A percentile compares a stretch with the other conserved stretches of the same genome.
phyloP scores from a whole-genome alignment of 2,329 filamentous ascomycete species.

The Botrytis medusae region DNA sequence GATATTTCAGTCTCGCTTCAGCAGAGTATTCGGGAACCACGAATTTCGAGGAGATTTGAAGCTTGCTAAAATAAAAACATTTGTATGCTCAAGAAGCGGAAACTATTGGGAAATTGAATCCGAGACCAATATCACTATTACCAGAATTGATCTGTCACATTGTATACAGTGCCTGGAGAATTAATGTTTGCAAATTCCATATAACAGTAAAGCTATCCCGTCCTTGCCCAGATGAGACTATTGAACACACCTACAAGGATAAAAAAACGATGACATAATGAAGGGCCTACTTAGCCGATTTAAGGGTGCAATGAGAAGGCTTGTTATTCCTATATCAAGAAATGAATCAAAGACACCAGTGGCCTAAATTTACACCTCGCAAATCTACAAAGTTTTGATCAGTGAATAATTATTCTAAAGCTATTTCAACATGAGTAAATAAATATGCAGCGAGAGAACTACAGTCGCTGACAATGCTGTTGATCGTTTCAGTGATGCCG shows the following conservation, averaged over 20 bases:
- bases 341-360: neutral
- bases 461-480: neutral
- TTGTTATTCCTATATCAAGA: neutral
- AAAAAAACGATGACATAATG: neutral
- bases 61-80: neutral
- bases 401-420: neutral
- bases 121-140: neutral
- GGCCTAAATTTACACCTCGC: neutral
- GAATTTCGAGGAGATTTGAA: neutral
- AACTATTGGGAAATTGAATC: accelerated
- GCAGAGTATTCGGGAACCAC: neutral
- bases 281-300: neutral
- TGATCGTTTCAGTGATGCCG: neutral
- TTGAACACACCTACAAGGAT: neutral
- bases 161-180: neutral
- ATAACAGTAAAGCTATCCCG: neutral
- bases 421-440: neutral
- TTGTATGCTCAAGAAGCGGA: neutral
- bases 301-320: neutral
- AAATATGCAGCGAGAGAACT: neutral
- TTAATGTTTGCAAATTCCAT: neutral
- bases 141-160: neutral
- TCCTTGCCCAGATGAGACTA: neutral
- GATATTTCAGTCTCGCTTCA: neutral
- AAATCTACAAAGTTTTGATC: neutral